A percentile compares a stretch with the other conserved stretches of the same genome.
Conservation (phyloP, 129 eudicot genomes). For the Scalesia atractyloides region DNA sequence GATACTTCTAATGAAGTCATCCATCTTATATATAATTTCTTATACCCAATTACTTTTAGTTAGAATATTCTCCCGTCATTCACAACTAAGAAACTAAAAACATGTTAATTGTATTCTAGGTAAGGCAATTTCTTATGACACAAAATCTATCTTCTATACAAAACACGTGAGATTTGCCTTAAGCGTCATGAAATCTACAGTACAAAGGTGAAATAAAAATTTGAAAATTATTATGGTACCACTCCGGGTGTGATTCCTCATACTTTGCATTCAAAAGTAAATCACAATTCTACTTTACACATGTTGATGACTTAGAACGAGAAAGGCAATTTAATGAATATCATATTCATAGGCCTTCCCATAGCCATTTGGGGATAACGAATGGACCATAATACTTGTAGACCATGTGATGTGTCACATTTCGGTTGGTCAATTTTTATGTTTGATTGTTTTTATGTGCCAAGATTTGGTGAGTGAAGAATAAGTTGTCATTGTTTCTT, state of each 20-base stretch:
- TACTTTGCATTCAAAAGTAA: slow-evolving; percentile 7
- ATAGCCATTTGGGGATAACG: not conserved
- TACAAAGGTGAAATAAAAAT: not conserved
- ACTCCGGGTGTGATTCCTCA: not conserved
- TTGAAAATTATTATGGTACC: not conserved
- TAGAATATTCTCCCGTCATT: no score
- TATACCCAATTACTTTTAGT: no score
- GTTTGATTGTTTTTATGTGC: not conserved
- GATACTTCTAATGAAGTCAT: no score
- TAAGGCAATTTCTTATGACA: no score
- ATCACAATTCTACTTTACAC: not conserved
- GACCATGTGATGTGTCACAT: not conserved
- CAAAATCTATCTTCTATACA: no score
- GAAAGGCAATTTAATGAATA: not conserved
- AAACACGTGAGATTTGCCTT: not conserved
- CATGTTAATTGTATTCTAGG: no score
- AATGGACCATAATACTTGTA: slow-evolving; percentile 5
- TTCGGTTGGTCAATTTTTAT: not conserved
- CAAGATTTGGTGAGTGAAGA: not conserved
- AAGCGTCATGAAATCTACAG: not conserved
- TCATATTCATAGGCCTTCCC: not conserved
- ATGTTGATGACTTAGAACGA: slow-evolving; percentile 1
- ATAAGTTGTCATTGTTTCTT: not conserved
- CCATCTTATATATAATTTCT: no score
- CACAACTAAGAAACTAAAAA: no score